These are phyloP conservation scores for Lactarius akahatsu DNA, from an alignment of 768 basidiomycete genomes.

Conservation along the genomic window DNA sequence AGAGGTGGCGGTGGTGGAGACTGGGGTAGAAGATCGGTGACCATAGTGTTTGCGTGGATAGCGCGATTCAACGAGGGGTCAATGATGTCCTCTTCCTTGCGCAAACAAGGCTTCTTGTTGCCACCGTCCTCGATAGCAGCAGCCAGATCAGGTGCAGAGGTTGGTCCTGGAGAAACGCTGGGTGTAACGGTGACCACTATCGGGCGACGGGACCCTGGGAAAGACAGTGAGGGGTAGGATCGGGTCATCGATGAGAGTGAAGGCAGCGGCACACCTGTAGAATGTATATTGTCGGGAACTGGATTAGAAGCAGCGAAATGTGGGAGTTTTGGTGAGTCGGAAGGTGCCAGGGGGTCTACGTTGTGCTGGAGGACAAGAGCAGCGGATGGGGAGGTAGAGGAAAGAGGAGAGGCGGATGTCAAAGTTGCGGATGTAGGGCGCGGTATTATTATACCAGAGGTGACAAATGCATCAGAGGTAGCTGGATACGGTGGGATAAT, in stretches of 20 bases:
- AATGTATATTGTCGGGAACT: not conserved
- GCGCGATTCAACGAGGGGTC: not conserved
- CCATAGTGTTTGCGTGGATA: too few relatives aligned
- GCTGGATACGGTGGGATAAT: too few relatives aligned
- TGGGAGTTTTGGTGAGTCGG: not conserved
- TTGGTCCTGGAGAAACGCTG: not conserved
- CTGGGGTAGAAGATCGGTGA: too few relatives aligned
- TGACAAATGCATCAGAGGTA: too few relatives aligned
- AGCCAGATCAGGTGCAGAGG: not conserved
- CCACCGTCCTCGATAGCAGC: not conserved
- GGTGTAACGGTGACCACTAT: not conserved
- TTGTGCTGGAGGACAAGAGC: not conserved
- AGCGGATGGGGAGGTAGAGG: not conserved
- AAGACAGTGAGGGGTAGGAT: not conserved
- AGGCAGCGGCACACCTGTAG: not conserved
- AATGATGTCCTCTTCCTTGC: not conserved
- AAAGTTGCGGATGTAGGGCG: too few relatives aligned
- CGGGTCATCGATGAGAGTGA: not conserved
- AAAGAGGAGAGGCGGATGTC: too few relatives aligned
- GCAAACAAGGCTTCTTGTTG: not conserved
- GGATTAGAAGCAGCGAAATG: not conserved
- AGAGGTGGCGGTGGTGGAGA: too few relatives aligned
- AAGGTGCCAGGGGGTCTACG: not conserved
- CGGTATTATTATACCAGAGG: too few relatives aligned
- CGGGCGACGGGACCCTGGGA: not conserved